A percentile compares a stretch with the other conserved stretches of the same genome.
Conservation (phyloP, 2,329 filamentous ascomycete species). For the Cercospora sesami region DNA sequence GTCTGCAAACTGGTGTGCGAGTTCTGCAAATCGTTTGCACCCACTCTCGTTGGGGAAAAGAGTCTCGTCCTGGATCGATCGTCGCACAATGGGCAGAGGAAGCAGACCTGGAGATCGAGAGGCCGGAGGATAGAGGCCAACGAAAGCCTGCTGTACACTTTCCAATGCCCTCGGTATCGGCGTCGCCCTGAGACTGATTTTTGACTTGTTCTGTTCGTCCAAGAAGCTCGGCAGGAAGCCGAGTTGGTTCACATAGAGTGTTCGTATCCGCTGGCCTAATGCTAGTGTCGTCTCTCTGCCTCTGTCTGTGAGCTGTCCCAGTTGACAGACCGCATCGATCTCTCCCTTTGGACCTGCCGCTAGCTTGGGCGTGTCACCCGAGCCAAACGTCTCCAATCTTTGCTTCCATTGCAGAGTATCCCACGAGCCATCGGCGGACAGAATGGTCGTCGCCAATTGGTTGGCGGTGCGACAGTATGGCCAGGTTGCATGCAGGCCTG, state of each 20-base stretch:
- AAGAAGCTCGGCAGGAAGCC: conserved; percentile 50
- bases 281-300: conserved; percentile 52
- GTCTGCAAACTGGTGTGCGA: conserved; percentile 51
- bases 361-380: conserved; percentile 62
- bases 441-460: conserved; percentile 65
- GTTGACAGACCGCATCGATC: conserved; percentile 77
- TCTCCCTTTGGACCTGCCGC: conserved; percentile 67
- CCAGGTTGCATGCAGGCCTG: conserved; percentile 60
- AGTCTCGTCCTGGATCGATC: conserved; percentile 51
- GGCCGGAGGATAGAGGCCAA: conserved; percentile 50
- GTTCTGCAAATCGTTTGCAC: conserved; percentile 51
- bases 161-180: conserved; percentile 54
- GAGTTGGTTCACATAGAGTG: conserved; percentile 53
- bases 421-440: conserved; percentile 58
- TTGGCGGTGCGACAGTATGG: conserved; percentile 82
- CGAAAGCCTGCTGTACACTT: conserved; percentile 53
- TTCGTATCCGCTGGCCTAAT: conserved; percentile 50
- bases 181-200: conserved; percentile 51
- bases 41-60: conserved; percentile 53
- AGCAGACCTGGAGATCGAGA: conserved; percentile 46
- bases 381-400: conserved; percentile 76
- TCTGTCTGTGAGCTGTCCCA: conserved; percentile 53
- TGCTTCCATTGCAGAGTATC: conserved; percentile 64
- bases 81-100: conserved; percentile 47
- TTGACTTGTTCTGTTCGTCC: conserved; percentile 35